Percentiles rank a stretch among this genome's conserved stretches.
phyloP scores from a whole-genome alignment of 2,329 filamentous ascomycete species.

The Incumbomyces lentus region DNA sequence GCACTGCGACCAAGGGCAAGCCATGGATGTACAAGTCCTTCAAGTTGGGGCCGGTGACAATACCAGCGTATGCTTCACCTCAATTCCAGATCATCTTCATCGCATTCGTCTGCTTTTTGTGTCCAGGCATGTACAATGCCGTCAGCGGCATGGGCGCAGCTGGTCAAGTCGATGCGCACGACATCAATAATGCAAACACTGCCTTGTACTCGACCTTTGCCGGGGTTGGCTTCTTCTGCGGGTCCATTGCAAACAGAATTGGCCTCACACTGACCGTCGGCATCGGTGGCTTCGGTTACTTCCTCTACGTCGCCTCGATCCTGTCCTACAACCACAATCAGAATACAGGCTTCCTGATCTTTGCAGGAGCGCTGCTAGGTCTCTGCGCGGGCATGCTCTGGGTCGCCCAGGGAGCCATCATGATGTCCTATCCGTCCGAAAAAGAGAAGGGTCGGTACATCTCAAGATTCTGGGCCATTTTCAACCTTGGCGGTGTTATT shows the following conservation, averaged over 20 bases:
- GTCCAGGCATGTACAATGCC: conserved; percentile 64
- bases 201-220: conserved; percentile 60
- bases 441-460: conserved; percentile 70
- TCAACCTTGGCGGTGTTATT: conserved; percentile 75
- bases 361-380: conserved; percentile 31
- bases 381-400: conserved; percentile 31
- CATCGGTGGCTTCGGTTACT: conserved; percentile 26
- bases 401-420: conserved; percentile 32
- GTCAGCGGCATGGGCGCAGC: conserved; percentile 55
- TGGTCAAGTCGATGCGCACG: conserved; percentile 47
- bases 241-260: conserved; percentile 26
- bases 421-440: conserved; percentile 69
- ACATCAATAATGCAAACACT: conserved; percentile 57
- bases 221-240: conserved; percentile 47
- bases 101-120: conserved; percentile 59
- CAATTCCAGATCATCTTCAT: conserved; percentile 63
- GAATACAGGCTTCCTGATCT: conserved; percentile 31
- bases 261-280: conserved; percentile 24
- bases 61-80: conserved; percentile 64
- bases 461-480: conserved; percentile 79
- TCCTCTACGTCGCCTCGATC: conserved; percentile 29
- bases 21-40: conserved; percentile 59
- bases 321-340: conserved; percentile 31
- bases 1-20: conserved; percentile 22
- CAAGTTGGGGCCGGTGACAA: conserved; percentile 42